These are phyloP conservation scores for Mucor mucedo DNA, from an alignment of 371 early-diverging fungal species.

Conservation along the genomic window DNA sequence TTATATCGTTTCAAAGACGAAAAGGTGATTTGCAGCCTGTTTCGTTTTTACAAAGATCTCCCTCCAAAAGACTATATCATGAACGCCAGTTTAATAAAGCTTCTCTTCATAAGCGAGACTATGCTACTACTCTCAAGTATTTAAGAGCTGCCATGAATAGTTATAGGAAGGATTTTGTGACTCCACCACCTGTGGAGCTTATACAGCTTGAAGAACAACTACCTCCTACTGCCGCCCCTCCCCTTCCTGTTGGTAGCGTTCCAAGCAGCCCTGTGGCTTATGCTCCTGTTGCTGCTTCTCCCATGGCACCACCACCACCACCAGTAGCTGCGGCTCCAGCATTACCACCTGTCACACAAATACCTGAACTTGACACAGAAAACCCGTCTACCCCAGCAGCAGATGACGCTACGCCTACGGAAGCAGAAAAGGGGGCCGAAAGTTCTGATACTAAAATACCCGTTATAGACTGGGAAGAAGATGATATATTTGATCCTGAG, in stretches of 20 bases:
- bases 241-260: neutral
- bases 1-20: neutral
- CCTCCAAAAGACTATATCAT: neutral
- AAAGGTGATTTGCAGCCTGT: constrained; percentile 4
- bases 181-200: constrained; percentile 5
- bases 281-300: too few species aligned
- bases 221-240: neutral
- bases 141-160: constrained; percentile 12
- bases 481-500: constrained; percentile 13
- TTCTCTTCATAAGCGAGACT: neutral
- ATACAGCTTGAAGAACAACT: constrained; percentile 2
- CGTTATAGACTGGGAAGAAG: constrained; percentile 14
- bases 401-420: neutral
- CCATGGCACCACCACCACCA: neutral
- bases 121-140: constrained; percentile 9
- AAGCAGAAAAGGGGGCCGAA: neutral
- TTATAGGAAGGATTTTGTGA: constrained; percentile 1
- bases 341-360: neutral
- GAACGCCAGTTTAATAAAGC: neutral
- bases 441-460: neutral
- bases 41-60: neutral
- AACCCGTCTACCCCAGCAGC: neutral
- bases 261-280: neutral
- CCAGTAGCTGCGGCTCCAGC: neutral
- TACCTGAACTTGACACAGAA: neutral